A percentile compares a stretch with the other conserved stretches of the same genome.
phyloP scores from a whole-genome alignment of 2,329 filamentous ascomycete species.

The Fusarium zealandicum region DNA sequence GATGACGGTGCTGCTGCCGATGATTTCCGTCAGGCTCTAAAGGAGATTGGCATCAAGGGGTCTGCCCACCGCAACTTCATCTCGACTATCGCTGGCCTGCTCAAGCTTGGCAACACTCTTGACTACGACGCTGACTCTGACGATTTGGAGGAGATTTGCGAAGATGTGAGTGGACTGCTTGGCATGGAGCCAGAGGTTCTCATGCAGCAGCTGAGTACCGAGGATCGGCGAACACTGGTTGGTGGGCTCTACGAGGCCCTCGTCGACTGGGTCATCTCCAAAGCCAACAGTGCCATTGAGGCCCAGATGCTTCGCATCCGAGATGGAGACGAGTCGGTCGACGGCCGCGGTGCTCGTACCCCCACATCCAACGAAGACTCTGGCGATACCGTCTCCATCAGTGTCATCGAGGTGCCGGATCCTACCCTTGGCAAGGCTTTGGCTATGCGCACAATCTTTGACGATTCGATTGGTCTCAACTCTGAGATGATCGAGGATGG shows the following conservation, averaged over 20 bases:
- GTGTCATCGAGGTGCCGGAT: constrained; percentile 84
- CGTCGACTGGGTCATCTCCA: constrained; percentile 91
- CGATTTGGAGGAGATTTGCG: constrained; percentile 82
- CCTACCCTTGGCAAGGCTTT: constrained; percentile 84
- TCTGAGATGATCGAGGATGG: constrained; percentile 97
- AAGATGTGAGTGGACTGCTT: constrained; percentile 86
- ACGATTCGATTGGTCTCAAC: constrained; percentile 92
- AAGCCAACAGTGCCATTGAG: constrained; percentile 85
- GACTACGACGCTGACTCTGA: constrained; percentile 87
- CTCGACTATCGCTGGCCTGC: constrained; percentile 81
- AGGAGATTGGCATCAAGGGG: constrained; percentile 93
- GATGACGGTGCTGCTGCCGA: constrained; percentile 93
- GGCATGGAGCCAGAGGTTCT: constrained; percentile 88
- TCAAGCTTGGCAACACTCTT: constrained; percentile 91
- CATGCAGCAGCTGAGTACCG: constrained; percentile 77
- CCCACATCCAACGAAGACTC: constrained; percentile 74
- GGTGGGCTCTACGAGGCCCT: constrained; percentile 90
- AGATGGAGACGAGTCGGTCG: constrained; percentile 71
- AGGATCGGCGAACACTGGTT: constrained; percentile 83
- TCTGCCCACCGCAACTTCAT: constrained; percentile 82
- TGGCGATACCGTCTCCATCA: constrained; percentile 87
- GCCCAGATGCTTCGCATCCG: constrained; percentile 73
- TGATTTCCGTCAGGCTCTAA: constrained; percentile 86
- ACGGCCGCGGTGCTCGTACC: constrained; percentile 67
- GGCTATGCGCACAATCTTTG: constrained; percentile 89